Evolutionary conservation across 1,284 basidiomycete species (phyloP), one percentile per base, ranked within the genome.

Genomic region (Ceratobasidium sp.): DNA sequence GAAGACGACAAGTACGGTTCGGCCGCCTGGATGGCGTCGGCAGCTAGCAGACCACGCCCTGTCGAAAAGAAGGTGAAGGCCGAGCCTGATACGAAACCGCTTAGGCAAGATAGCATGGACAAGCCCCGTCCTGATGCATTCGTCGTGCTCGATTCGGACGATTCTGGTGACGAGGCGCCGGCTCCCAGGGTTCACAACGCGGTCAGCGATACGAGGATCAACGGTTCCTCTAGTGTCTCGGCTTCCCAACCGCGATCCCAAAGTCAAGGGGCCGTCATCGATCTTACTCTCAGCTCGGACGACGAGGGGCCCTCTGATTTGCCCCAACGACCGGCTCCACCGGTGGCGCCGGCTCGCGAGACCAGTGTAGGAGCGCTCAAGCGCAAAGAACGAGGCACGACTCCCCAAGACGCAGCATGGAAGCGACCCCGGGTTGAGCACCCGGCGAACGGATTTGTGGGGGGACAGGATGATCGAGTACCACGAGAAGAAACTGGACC

Each of bases 1-100:
- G 86, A 89, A 19, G 95, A 99, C 83, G 90, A 93, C 84, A 94
- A 92, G 82, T 92, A 90, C 81, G 95, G 89, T 1, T 96, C 95
- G 11, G 82, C 85, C 0, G 85, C 82, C 29, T 96, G 95, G 95
- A 88, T 88, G 79, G 76, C 49, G 7, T 65, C 52, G 51, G 51
- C 40, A 4, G 73, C 73, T 15, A 61, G 32, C 22, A 51, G 62
- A 86, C 86, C 34, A 81, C 84, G 0, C 89, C 93, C 82, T 85
- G 87, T 22, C 79, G 71, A 77, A 56, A 69, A 57, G 70, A 69
- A 52, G 65, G 71, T 70, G 22, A 73, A 59, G 51, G 59, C 37
- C 43, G 62, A 69, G 40, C 67, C 76, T n/a, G 65, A 69, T n/a
- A n/a, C 25, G 22, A 70, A 57, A n/a, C 67, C 61, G 15, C 29